Conservation (phyloP, 352 stramenopile species). For the Pythium chondricola region DNA sequence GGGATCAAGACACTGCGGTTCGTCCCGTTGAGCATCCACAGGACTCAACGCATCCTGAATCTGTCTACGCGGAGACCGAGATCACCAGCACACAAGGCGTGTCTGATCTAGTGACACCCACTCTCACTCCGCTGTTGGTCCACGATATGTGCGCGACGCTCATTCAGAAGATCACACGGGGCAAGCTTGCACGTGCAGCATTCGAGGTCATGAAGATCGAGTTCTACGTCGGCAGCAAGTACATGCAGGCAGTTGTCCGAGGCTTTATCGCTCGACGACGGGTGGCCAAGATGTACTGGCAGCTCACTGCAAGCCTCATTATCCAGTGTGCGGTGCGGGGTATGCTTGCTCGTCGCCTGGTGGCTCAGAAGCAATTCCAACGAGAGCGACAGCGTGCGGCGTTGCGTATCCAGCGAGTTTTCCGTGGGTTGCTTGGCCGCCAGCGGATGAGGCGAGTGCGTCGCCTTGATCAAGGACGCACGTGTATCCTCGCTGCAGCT, state of each 20-base stretch:
- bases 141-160: slow-evolving; percentile 66
- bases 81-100: not conserved
- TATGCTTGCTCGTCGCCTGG: slow-evolving; percentile 35
- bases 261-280: slow-evolving; percentile 60
- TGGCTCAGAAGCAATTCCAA: slow-evolving; percentile 18
- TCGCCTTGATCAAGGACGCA: slow-evolving; percentile 26
- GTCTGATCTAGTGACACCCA: not conserved
- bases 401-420: slow-evolving; percentile 43
- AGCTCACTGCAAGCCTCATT: slow-evolving; percentile 44
- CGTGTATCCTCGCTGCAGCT: slow-evolving; percentile 12
- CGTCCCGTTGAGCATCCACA: too few species aligned
- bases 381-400: slow-evolving; percentile 18
- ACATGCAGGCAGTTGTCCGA: slow-evolving; percentile 63
- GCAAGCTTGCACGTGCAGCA: slow-evolving; percentile 52
- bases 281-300: slow-evolving; percentile 61
- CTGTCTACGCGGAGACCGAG: not conserved
- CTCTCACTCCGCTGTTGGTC: slow-evolving; percentile 24
- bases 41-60: too few species aligned
- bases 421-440: slow-evolving; percentile 52
- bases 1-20: too few species aligned
- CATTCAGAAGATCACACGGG: slow-evolving; percentile 72
- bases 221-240: slow-evolving; percentile 65
- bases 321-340: slow-evolving; percentile 55
- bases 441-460: slow-evolving; percentile 53
- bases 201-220: slow-evolving; percentile 58